Evolutionary conservation across 169 alveolate species (phyloP).

Genomic region (Plasmodium cynomolgi): DNA sequence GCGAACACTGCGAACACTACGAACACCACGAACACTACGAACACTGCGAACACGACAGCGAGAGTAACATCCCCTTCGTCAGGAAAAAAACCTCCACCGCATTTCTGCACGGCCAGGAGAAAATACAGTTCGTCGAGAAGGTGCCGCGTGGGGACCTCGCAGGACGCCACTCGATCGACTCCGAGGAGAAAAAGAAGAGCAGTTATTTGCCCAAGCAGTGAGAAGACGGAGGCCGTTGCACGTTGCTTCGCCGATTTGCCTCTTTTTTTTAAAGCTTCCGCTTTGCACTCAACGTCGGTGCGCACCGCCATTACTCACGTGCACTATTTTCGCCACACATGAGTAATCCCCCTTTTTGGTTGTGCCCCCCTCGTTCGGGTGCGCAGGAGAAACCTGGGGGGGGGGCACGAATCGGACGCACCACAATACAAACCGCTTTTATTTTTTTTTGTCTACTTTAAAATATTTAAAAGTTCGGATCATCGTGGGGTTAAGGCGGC

Average conservation of each 20-base stretch:
- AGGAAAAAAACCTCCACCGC: neutral
- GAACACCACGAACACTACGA: too few relatives aligned
- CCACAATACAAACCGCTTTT: neutral
- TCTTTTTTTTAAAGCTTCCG: neutral
- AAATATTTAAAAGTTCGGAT: neutral
- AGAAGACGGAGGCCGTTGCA: neutral
- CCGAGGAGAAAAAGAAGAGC: constrained; percentile 20
- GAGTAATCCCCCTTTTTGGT: neutral
- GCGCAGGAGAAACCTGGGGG: neutral
- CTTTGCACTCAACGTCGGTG: neutral
- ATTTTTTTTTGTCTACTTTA: neutral
- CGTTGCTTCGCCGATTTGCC: neutral
- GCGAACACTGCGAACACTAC: too few relatives aligned
- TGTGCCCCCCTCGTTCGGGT: neutral
- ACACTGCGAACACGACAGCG: neutral
- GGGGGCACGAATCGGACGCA: neutral
- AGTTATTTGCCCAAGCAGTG: neutral
- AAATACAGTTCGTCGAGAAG: constrained; percentile 2
- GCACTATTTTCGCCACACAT: too few relatives aligned
- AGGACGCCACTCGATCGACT: neutral
- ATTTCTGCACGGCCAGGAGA: neutral
- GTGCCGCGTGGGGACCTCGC: neutral
- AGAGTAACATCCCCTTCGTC: constrained; percentile 5
- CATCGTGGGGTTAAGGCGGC: neutral
- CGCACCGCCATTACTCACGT: neutral